phyloP scores from a whole-genome alignment of 768 basidiomycete species.

The Phylloporus rhodoxanthus region DNA sequence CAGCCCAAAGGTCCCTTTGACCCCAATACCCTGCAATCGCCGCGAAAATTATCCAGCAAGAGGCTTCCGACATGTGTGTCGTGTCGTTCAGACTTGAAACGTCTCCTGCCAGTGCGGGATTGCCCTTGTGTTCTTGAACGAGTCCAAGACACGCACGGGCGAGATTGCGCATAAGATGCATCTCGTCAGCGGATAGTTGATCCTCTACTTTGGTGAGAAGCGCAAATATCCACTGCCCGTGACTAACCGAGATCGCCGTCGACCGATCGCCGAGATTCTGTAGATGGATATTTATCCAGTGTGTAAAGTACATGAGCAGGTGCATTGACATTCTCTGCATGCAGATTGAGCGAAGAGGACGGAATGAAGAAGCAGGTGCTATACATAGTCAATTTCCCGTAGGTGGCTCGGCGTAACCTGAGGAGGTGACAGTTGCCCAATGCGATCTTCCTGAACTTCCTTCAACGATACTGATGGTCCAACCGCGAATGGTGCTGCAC shows the following conservation, averaged over 20 bases:
- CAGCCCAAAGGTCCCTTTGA: constrained; percentile 76
- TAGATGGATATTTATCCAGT: constrained; percentile 69
- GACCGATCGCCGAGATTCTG: constrained; percentile 35
- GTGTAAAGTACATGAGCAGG: constrained; percentile 76
- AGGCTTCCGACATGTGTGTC: constrained; percentile 36
- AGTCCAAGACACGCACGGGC: constrained; percentile 63
- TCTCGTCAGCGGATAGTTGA: constrained; percentile 67
- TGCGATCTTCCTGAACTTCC: neutral
- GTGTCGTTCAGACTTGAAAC: constrained; percentile 8
- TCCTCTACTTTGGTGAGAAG: constrained; percentile 67
- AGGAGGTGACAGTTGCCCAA: constrained; percentile 31
- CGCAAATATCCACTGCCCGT: constrained; percentile 75
- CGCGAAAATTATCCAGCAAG: constrained; percentile 73
- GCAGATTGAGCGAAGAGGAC: constrained; percentile 6
- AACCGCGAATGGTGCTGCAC: neutral
- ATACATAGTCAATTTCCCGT: constrained; percentile 61
- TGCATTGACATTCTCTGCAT: constrained; percentile 63
- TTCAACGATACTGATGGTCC: neutral
- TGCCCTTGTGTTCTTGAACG: constrained; percentile 30
- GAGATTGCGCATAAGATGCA: constrained; percentile 67
- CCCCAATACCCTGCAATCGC: constrained; percentile 66
- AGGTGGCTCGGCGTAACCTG: constrained; percentile 58
- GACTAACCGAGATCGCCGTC: constrained; percentile 45
- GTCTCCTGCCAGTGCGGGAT: constrained; percentile 11
- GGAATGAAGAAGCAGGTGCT: constrained; percentile 9